These are phyloP conservation scores for Pseudogymnoascus sp. DNA, from an alignment of 2,329 filamentous ascomycete genomes.

Conservation along the genomic window DNA sequence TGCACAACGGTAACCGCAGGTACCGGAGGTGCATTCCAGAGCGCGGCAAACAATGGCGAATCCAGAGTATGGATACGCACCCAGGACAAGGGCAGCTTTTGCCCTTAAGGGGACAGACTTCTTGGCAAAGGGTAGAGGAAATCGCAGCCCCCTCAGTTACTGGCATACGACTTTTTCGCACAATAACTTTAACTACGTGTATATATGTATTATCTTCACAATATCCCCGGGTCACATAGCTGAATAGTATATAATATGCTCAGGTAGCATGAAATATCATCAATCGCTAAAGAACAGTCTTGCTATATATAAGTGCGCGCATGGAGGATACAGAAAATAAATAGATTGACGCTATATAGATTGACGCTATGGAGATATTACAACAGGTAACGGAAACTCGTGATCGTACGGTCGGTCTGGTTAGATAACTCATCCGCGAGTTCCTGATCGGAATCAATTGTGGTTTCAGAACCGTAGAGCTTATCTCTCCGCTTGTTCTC, in stretches of 20 bases:
- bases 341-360: not conserved
- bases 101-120: not conserved
- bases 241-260: not conserved
- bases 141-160: not conserved
- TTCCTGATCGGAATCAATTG: not conserved
- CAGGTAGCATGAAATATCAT: not conserved
- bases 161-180: not conserved
- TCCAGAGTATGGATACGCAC: not conserved
- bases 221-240: not conserved
- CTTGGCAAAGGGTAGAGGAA: not conserved
- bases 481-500: not conserved
- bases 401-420: conserved; percentile 5
- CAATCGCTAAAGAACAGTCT: not conserved
- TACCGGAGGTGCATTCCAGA: not conserved
- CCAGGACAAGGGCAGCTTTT: not conserved
- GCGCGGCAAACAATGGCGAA: not conserved
- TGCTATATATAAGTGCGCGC: not conserved
- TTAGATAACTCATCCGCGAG: conserved; percentile 10
- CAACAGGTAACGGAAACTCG: not conserved
- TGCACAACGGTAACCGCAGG: not conserved
- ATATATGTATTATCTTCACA: not conserved
- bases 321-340: not conserved
- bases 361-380: not conserved
- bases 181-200: not conserved
- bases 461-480: not conserved